phyloP scores from a whole-genome alignment of 169 alveolate genomes.

The Plasmodium fragile region DNA sequence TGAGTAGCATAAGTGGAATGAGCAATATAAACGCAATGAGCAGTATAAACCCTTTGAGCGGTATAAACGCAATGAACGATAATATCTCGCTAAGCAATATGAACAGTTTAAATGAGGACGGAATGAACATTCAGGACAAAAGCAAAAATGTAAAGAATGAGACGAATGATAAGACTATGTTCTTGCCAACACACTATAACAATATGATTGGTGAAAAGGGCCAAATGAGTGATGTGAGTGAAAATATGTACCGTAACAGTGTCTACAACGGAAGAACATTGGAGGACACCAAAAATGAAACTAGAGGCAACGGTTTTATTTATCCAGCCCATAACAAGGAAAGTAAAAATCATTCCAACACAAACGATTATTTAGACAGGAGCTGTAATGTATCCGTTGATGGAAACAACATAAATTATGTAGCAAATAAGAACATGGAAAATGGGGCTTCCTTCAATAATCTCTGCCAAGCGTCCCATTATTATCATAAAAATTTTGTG shows the following conservation, averaged over 20 bases:
- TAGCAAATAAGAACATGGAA: conserved; percentile 5
- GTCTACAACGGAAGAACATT: conserved; percentile 2
- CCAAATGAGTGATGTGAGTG: not conserved
- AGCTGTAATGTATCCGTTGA: not conserved
- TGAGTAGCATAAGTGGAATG: not conserved
- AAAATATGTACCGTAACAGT: not conserved
- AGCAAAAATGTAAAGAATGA: not conserved
- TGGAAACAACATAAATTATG: conserved; percentile 9
- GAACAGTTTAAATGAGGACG: not conserved
- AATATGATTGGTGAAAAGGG: not conserved
- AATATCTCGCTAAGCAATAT: not conserved
- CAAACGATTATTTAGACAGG: not conserved
- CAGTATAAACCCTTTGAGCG: not conserved
- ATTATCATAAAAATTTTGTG: conserved; percentile 18
- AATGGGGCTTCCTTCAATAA: not conserved
- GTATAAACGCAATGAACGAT: not conserved
- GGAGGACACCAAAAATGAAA: conserved; percentile 1
- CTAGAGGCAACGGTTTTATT: not conserved
- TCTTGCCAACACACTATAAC: not conserved
- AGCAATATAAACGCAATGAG: not conserved
- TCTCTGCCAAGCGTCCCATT: conserved; percentile 14
- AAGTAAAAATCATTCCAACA: not conserved
- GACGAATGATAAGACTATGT: not conserved
- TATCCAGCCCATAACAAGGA: not conserved
- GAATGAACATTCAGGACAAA: not conserved